Base-by-base conservation (phyloP, 257 asterid genomes). In the Nicotiana benthamiana region DNA sequence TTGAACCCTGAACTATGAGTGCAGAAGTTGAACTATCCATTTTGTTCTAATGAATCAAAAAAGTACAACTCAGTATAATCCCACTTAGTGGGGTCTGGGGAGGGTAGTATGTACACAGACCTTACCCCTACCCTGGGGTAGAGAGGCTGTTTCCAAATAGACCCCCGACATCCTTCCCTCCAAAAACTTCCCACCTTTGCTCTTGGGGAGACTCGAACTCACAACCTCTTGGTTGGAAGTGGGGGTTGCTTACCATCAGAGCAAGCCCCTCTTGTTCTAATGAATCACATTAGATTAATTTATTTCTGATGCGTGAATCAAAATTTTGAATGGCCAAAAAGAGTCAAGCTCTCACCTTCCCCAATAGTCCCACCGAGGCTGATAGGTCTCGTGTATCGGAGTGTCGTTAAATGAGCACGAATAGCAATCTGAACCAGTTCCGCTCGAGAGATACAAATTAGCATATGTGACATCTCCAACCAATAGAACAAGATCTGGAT, bases 291-390 rank as follows among this genome's bases (percentile, higher is more conserved):
- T 2, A 12, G 12, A 22, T 43, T 9, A 61, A 1, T 74, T 5
- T 1, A 48, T 10, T 46, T 26, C 0, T 7, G 79, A 48, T 3
- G 16, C 0, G 0, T 7, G 4, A 43, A 7, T 13, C 3, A 48
- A 26, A 7, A 3, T 1, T 13, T 74, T 48, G 61, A 74, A 43
- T 43, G 3, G 17, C 27, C 34, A 17, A 8, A 79, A 57, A 46
- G 46, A 36, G 24, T 60, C 4, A 48, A 59, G 43, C 0, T 61
- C 46, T 83, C 76, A 95, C 99, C 99, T 95, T 88, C 99, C 99
- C 99, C 99, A 95, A 75, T 89, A 93, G 88, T 95, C 99, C 99
- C 99, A 95, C 61, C 98, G 99, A 54, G 99, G 99, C 83, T 95
- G 99, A 88, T 93, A 95, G 15, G 98, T 95, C 87, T 95, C 99